Conservation (phyloP, 805 yeast species). For the Candida maltosa region DNA sequence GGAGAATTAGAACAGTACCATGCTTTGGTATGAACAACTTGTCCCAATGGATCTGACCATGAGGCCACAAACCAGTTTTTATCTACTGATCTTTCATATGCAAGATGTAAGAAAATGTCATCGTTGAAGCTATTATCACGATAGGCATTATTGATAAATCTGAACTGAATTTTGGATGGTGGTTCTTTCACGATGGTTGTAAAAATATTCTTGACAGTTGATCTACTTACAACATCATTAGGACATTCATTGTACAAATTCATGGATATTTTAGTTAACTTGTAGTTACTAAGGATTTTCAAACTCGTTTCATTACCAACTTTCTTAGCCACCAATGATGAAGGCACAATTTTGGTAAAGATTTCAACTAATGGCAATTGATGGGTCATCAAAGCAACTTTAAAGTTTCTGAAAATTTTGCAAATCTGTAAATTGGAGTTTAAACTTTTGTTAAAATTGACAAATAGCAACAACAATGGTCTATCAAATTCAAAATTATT, state of each 20-base stretch:
- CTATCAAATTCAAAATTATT: conserved; percentile 40
- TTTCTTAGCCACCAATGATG: conserved; percentile 20
- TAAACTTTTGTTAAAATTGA: conserved; percentile 40
- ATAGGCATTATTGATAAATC: conserved; percentile 21
- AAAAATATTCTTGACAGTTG: conserved; percentile 14
- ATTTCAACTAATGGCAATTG: conserved; percentile 38
- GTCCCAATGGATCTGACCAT: conserved; percentile 86
- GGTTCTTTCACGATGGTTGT: conserved; percentile 36
- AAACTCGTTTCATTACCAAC: conserved; percentile 13
- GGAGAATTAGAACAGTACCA: conserved; percentile 52
- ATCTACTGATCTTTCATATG: conserved; percentile 80
- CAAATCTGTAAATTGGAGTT: conserved; percentile 47
- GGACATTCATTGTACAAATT: conserved; percentile 60
- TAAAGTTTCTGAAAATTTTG: conserved; percentile 46
- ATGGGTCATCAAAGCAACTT: conserved; percentile 30
- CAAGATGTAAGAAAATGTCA: conserved; percentile 78
- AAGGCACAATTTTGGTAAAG: conserved; percentile 36
- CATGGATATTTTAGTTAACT: conserved; percentile 45
- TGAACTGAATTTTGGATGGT: conserved; percentile 34
- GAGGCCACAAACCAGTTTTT: conserved; percentile 82
- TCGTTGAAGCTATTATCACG: conserved; percentile 36
- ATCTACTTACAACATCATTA: conserved; percentile 14
- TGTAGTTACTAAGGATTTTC: conserved; percentile 28
- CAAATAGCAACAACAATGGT: conserved; percentile 51
- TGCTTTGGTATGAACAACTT: conserved; percentile 55